Percentiles rank a stretch among this genome's conserved stretches.
Conservation (phyloP, 73 alveolate genomes). For the Diophrys sp. region DNA sequence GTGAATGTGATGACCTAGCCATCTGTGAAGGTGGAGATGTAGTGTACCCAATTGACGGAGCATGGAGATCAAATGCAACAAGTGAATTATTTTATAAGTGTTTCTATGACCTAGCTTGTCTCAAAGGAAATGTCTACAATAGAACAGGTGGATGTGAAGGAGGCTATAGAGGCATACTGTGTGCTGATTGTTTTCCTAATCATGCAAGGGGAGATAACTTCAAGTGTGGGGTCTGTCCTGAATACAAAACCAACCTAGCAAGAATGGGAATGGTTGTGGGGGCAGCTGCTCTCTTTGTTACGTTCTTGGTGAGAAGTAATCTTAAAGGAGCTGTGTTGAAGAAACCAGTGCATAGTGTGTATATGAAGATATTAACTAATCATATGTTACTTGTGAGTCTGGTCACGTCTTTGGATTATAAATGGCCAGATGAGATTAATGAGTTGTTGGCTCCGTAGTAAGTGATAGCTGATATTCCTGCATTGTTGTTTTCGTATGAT, state of each 20-base stretch:
- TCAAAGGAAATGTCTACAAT: conserved; percentile 19
- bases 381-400: conserved; percentile 34
- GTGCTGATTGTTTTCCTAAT: conserved; percentile 10
- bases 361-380: conserved; percentile 51
- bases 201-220: conserved; percentile 11
- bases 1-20: conserved; percentile 3
- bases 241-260: not conserved
- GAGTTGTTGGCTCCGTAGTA: conserved; percentile 9
- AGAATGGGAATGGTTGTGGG: conserved; percentile 8
- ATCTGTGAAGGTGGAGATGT: conserved; percentile 26
- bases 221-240: conserved; percentile 31
- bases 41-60: conserved; percentile 34
- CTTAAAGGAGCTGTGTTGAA: conserved; percentile 23
- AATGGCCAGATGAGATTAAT: conserved; percentile 44
- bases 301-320: conserved; percentile 29
- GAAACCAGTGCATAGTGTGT: conserved; percentile 43
- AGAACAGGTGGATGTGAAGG: conserved; percentile 16
- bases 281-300: not conserved
- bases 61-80: conserved; percentile 36
- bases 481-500: conserved; percentile 42
- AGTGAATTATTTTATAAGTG: conserved; percentile 40
- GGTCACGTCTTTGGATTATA: conserved; percentile 31
- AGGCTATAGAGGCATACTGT: conserved; percentile 39
- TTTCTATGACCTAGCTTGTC: conserved; percentile 49
- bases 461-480: conserved; percentile 19